Conservation (phyloP, 768 basidiomycete species). For the Infundibulicybe gibba region DNA sequence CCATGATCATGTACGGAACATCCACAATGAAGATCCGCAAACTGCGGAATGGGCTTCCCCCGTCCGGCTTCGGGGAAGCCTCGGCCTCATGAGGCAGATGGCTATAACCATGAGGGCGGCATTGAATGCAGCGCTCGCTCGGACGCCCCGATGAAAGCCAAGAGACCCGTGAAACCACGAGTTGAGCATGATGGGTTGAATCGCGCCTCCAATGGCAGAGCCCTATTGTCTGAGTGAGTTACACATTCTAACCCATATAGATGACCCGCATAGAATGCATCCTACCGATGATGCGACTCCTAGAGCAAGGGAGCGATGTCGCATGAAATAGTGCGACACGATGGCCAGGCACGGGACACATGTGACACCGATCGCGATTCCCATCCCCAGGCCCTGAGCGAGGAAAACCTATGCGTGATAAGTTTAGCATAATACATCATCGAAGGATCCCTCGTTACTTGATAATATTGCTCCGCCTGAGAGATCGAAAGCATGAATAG, state of each 20-base stretch:
- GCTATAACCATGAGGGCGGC: constrained; percentile 24
- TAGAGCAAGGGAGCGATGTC: constrained; percentile 43
- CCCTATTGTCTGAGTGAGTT: constrained; percentile 26
- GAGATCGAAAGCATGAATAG: constrained; percentile 29
- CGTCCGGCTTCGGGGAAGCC: constrained; percentile 33
- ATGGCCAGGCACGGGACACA: constrained; percentile 45
- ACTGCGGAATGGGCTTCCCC: constrained; percentile 21
- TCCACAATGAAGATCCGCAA: constrained; percentile 36
- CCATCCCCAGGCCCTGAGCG: constrained; percentile 43
- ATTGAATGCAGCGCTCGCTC: constrained; percentile 33
- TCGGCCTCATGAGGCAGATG: constrained; percentile 29
- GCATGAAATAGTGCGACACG: constrained; percentile 45
- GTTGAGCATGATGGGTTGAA: constrained; percentile 66
- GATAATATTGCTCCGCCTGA: constrained; percentile 23
- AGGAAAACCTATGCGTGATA: constrained; percentile 36
- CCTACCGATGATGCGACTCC: constrained; percentile 42
- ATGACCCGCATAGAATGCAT: constrained; percentile 6
- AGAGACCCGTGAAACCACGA: constrained; percentile 39
- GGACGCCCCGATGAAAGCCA: constrained; percentile 43
- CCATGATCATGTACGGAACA: constrained; percentile 36
- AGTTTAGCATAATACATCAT: not conserved
- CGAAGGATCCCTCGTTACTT: constrained; percentile 9
- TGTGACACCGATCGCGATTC: constrained; percentile 40
- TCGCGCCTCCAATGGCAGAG: constrained; percentile 54
- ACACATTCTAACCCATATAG: constrained; percentile 6